Evolutionary conservation across 2,329 filamentous ascomycete genomes (phyloP).

Genomic region (Colletotrichum tropicicola): DNA sequence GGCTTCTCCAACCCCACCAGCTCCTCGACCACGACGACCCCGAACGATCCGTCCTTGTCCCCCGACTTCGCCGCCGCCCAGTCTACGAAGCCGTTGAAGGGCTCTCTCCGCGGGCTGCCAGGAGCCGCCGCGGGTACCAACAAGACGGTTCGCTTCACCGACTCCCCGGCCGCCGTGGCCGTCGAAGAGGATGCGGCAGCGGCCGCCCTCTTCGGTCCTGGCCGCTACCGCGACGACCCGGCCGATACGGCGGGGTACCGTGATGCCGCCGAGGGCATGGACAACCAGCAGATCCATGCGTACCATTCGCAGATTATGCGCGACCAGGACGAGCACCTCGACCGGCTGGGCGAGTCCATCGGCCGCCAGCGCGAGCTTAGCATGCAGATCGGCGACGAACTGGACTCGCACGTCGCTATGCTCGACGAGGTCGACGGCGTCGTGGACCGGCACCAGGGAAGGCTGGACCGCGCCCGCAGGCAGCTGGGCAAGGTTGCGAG

Average conservation of each 20-base stretch:
- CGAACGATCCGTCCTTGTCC: constrained; percentile 71
- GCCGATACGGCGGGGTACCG: constrained; percentile 63
- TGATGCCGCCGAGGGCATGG: constrained; percentile 67
- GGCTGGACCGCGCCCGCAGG: constrained; percentile 78
- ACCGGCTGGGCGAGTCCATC: constrained; percentile 85
- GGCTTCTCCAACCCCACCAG: constrained; percentile 65
- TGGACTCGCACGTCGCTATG: constrained; percentile 89
- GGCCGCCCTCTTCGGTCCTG: constrained; percentile 54
- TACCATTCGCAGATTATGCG: constrained; percentile 83
- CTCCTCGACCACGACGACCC: constrained; percentile 61
- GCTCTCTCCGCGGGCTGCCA: constrained; percentile 41
- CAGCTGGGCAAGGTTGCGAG: constrained; percentile 77
- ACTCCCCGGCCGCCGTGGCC: constrained; percentile 59
- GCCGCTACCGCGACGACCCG: constrained; percentile 76
- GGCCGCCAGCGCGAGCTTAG: constrained; percentile 89
- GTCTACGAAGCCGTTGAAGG: constrained; percentile 43
- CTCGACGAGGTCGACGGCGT: constrained; percentile 88
- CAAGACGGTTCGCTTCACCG: constrained; percentile 89
- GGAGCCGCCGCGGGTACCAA: constrained; percentile 45
- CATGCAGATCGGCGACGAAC: constrained; percentile 95
- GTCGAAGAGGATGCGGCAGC: constrained; percentile 53
- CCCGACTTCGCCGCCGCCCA: constrained; percentile 72
- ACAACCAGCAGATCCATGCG: constrained; percentile 86
- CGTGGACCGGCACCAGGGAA: constrained; percentile 81
- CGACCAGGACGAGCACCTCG: constrained; percentile 96